phyloP scores from a whole-genome alignment of 306 rosid species.

The Cucurbita argyrosperma region DNA sequence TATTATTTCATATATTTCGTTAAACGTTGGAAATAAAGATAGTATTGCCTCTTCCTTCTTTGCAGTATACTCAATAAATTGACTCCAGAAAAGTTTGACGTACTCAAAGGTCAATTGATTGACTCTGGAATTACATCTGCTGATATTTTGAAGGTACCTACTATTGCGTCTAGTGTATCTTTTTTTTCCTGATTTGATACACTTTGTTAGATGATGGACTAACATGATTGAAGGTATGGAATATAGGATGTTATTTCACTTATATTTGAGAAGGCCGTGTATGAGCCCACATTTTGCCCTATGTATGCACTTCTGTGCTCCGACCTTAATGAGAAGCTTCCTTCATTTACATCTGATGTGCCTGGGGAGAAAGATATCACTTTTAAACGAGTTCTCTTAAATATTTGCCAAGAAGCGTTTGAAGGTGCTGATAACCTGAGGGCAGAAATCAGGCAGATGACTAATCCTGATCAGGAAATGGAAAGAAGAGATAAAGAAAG shows the following conservation, averaged over 20 bases:
- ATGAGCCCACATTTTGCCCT: constrained; percentile 31
- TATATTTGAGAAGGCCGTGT: constrained; percentile 31
- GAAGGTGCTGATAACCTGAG: constrained; percentile 25
- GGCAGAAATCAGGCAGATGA: constrained; percentile 26
- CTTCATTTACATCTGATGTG: constrained; percentile 19
- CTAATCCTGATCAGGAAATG: constrained; percentile 23
- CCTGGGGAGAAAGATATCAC: constrained; percentile 23
- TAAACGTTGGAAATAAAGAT: neutral
- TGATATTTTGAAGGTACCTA: constrained; percentile 24
- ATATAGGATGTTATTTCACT: constrained; percentile 23
- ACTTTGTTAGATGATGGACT: neutral
- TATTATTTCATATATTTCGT: neutral
- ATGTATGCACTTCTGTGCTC: constrained; percentile 31
- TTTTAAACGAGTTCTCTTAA: constrained; percentile 22
- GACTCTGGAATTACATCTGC: constrained; percentile 22
- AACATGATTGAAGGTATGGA: neutral
- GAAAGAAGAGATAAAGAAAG: constrained; percentile 28
- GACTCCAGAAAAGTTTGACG: constrained; percentile 33
- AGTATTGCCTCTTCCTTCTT: neutral
- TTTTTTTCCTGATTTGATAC: neutral
- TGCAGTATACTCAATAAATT: constrained; percentile 31
- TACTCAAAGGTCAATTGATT: constrained; percentile 28
- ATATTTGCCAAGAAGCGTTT: constrained; percentile 30
- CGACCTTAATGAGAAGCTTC: constrained; percentile 27
- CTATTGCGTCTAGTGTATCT: neutral